phyloP scores from a whole-genome alignment of 2,329 filamentous ascomycete genomes.

The Fusarium torulosum region DNA sequence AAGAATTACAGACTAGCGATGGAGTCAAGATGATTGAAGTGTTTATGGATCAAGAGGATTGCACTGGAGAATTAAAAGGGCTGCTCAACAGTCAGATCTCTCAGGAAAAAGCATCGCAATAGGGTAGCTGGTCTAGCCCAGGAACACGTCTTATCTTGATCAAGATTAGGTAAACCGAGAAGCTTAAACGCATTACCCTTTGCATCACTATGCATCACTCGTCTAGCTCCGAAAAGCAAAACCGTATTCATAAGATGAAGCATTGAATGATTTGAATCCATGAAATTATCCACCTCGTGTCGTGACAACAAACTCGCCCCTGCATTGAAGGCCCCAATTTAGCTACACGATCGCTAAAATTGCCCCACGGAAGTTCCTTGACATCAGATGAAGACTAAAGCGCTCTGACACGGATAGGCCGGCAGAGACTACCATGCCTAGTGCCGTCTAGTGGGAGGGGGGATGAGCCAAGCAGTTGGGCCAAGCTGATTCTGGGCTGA shows the following conservation, averaged over 20 bases:
- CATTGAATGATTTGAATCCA: not conserved
- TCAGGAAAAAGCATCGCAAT: not conserved
- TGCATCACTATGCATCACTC: too few species aligned
- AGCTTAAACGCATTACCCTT: not conserved
- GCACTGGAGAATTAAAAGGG: slow-evolving; percentile 10
- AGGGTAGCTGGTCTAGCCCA: not conserved
- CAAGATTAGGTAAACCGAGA: not conserved
- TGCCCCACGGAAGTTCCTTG: not conserved
- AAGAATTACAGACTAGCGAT: not conserved
- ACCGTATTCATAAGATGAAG: not conserved
- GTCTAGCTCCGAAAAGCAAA: not conserved
- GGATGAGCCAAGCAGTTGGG: not conserved
- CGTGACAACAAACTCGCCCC: not conserved
- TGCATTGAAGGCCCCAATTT: not conserved
- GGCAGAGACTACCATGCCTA: not conserved
- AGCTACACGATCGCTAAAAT: not conserved
- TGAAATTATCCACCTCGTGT: not conserved
- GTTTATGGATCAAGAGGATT: slow-evolving; percentile 24
- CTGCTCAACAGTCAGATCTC: slow-evolving; percentile 1
- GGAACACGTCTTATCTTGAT: not conserved
- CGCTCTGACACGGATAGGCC: slow-evolving; percentile 7
- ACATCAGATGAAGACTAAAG: slow-evolving; percentile 3
- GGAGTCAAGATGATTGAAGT: slow-evolving; percentile 20
- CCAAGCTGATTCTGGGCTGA: not conserved
- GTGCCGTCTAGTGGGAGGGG: not conserved